Conservation (phyloP, 164 flowering plant genomes). For the Magnolia changhungtana region DNA sequence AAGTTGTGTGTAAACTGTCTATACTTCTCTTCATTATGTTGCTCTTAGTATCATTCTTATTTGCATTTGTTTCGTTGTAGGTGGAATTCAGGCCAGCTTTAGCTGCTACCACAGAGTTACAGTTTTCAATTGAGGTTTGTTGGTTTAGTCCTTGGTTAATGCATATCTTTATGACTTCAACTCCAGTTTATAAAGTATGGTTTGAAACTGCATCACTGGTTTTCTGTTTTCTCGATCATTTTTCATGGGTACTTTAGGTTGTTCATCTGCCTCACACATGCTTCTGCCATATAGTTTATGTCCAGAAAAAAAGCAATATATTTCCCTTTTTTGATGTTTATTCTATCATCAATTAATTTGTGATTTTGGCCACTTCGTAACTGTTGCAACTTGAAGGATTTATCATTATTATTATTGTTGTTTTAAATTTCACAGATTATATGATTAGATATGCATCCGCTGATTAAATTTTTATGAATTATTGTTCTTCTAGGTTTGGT, state of each 20-base stretch:
- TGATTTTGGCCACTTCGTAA: too few species aligned
- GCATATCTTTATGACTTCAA: background rate
- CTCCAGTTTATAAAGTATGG: background rate
- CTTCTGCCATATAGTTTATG: background rate
- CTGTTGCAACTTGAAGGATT: too few species aligned
- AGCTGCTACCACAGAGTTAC: slow-evolving; percentile 58
- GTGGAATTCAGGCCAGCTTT: slow-evolving; percentile 71
- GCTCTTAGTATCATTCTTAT: slow-evolving; percentile 1
- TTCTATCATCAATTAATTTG: background rate
- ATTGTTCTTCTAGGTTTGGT: slow-evolving; percentile 58
- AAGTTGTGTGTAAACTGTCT: background rate
- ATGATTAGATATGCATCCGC: background rate
- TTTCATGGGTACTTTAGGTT: background rate
- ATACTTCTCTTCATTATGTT: background rate
- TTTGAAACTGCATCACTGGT: background rate
- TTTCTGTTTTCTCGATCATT: background rate
- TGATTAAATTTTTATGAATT: slow-evolving; percentile 4
- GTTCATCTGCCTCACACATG: background rate
- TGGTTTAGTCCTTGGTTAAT: slow-evolving; percentile 6
- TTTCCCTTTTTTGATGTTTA: background rate
- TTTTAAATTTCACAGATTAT: background rate
- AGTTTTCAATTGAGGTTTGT: slow-evolving; percentile 78
- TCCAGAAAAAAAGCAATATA: background rate
- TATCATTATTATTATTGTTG: too few species aligned
- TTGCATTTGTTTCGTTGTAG: slow-evolving; percentile 36